A percentile compares a stretch with the other conserved stretches of the same genome.
Conservation (phyloP, 2,329 filamentous ascomycete genomes). For the Coleophoma crateriformis region DNA sequence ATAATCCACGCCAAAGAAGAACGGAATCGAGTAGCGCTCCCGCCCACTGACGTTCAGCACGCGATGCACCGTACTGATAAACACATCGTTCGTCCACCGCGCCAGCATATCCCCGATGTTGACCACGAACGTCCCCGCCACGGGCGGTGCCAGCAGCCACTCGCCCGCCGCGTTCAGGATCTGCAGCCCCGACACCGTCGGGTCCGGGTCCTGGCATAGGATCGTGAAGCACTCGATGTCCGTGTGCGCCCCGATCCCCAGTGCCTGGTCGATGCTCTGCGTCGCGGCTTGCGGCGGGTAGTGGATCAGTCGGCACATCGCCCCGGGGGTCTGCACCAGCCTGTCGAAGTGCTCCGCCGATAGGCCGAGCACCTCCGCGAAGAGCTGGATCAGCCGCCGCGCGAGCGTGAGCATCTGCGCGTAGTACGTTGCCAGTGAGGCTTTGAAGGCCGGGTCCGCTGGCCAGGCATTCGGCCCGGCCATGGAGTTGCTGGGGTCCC, state of each 20-base stretch:
- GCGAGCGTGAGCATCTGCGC: not conserved
- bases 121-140: not conserved
- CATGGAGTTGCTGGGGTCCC: constrained; percentile 26
- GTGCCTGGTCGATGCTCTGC: constrained; percentile 1
- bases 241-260: constrained; percentile 33
- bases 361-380: constrained; percentile 45
- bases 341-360: constrained; percentile 45
- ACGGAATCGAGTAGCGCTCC: constrained; percentile 7
- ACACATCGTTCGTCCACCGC: constrained; percentile 4
- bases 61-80: constrained; percentile 10
- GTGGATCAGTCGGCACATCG: constrained; percentile 28
- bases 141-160: constrained; percentile 29
- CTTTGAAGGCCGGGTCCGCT: constrained; percentile 12
- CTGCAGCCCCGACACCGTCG: constrained; percentile 30
- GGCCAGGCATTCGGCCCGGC: constrained; percentile 38
- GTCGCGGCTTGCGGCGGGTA: constrained; percentile 13
- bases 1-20: constrained; percentile 6
- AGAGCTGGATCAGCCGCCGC: constrained; percentile 38
- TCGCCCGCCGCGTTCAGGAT: constrained; percentile 33
- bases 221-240: constrained; percentile 40
- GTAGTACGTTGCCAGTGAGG: not conserved
- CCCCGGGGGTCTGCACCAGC: constrained; percentile 41
- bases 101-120: constrained; percentile 3
- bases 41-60: constrained; percentile 4
- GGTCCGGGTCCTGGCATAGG: constrained; percentile 36